These are phyloP conservation scores for Sonneratia caseolaris DNA, from an alignment of 345 rosid genomes.

Conservation along the genomic window DNA sequence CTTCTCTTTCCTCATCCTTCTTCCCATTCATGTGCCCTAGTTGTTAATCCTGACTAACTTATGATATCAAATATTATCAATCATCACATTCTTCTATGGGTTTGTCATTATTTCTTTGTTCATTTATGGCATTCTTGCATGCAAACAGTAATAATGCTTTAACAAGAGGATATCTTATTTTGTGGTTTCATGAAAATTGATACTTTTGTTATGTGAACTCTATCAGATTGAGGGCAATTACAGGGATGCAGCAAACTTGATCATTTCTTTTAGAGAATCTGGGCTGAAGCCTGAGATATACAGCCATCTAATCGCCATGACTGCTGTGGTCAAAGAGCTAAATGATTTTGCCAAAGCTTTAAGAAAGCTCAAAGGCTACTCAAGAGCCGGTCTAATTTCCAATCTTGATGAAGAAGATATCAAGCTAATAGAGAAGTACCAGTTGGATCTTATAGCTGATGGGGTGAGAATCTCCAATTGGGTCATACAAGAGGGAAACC, in stretches of 20 bases:
- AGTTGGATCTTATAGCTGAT: constrained; percentile 52
- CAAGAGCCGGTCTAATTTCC: constrained; percentile 45
- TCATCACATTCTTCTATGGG: not conserved
- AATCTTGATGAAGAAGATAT: constrained; percentile 46
- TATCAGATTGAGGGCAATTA: constrained; percentile 77
- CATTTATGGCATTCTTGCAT: not conserved
- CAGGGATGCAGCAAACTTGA: constrained; percentile 54
- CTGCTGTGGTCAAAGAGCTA: constrained; percentile 87
- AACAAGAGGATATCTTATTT: not conserved
- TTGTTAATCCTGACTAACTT: not conserved
- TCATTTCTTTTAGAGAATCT: constrained; percentile 48
- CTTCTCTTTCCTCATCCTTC: not conserved
- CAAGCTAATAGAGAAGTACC: constrained; percentile 52
- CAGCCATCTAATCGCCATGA: constrained; percentile 82
- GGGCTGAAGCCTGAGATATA: constrained; percentile 79
- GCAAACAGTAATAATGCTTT: not conserved
- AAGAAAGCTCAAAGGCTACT: constrained; percentile 57
- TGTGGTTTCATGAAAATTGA: not conserved
- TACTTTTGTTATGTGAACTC: constrained; percentile 3
- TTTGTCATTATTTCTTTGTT: not conserved
- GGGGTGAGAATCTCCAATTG: constrained; percentile 56
- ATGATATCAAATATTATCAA: not conserved
- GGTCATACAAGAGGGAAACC: constrained; percentile 60
- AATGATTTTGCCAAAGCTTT: constrained; percentile 63
- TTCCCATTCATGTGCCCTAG: not conserved